Conservation (phyloP, 768 basidiomycete species). For the Lactarius indigo region DNA sequence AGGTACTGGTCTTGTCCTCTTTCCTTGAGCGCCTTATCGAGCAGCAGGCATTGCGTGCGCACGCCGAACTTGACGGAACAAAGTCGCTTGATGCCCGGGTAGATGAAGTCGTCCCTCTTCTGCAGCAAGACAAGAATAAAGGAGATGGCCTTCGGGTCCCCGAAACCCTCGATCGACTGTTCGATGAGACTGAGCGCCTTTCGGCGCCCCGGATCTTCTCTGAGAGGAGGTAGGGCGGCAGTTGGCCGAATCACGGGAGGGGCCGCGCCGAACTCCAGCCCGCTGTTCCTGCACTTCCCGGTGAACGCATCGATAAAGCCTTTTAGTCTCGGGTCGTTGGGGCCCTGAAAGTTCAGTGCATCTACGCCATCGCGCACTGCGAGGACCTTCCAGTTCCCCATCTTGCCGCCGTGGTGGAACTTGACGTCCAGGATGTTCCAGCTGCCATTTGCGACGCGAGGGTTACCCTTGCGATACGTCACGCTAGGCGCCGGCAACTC, state of each 20-base stretch:
- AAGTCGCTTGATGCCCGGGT: slow-evolving; percentile 76
- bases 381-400: slow-evolving; percentile 64
- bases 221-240: slow-evolving; percentile 32
- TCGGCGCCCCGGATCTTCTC: slow-evolving; percentile 38
- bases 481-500: slow-evolving; percentile 58
- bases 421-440: slow-evolving; percentile 78
- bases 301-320: slow-evolving; percentile 51
- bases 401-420: slow-evolving; percentile 53
- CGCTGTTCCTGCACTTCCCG: slow-evolving; percentile 53
- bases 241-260: slow-evolving; percentile 39
- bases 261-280: slow-evolving; percentile 46
- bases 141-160: slow-evolving; percentile 41
- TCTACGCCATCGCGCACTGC: slow-evolving; percentile 50
- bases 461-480: slow-evolving; percentile 46
- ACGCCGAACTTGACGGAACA: slow-evolving; percentile 73
- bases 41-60: slow-evolving; percentile 70
- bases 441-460: slow-evolving; percentile 51
- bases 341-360: slow-evolving; percentile 37
- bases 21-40: slow-evolving; percentile 55
- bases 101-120: slow-evolving; percentile 66
- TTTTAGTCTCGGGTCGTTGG: slow-evolving; percentile 40
- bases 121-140: slow-evolving; percentile 73
- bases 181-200: slow-evolving; percentile 43
- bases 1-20: slow-evolving; percentile 74
- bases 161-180: slow-evolving; percentile 27